A percentile compares a stretch with the other conserved stretches of the same genome.
Conservation (phyloP, 257 asterid species). For the Nicotiana tomentosiformis region DNA sequence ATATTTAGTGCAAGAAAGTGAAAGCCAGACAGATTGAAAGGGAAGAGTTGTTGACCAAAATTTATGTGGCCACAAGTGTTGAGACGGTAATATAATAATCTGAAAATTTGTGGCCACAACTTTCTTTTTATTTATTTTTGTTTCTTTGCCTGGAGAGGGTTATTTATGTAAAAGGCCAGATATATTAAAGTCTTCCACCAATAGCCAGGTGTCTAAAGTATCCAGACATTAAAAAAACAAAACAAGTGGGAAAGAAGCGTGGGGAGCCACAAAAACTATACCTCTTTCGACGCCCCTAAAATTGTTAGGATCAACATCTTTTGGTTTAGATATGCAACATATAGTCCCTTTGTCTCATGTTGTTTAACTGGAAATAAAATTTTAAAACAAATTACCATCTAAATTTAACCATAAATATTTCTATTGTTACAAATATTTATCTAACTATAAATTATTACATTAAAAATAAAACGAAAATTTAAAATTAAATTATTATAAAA, state of each 20-base stretch:
- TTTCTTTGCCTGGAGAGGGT: no score
- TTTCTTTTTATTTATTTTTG: not conserved
- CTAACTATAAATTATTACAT: no score
- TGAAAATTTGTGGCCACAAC: not conserved
- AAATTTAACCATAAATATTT: no score
- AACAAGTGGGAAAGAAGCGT: not conserved
- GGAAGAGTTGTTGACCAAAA: not conserved
- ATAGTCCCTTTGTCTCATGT: no score
- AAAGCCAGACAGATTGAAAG: not conserved
- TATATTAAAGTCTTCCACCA: not conserved
- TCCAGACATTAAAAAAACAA: not conserved
- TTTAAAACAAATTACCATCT: no score
- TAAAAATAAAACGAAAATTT: no score
- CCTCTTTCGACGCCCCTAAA: not conserved
- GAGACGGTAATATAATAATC: not conserved
- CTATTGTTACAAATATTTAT: no score
- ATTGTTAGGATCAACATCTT: not conserved
- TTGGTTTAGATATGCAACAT: not conserved
- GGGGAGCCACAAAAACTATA: conserved; percentile 5
- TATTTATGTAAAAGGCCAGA: no score
- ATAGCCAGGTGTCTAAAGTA: not conserved
- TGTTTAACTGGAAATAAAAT: no score
- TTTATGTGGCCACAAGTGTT: not conserved
- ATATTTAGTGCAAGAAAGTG: conserved; percentile 8
- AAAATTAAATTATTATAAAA: no score